Percentiles rank a stretch among this genome's conserved stretches.
phyloP scores from a whole-genome alignment of 2,329 filamentous ascomycete species.

The Penicillium sp. region DNA sequence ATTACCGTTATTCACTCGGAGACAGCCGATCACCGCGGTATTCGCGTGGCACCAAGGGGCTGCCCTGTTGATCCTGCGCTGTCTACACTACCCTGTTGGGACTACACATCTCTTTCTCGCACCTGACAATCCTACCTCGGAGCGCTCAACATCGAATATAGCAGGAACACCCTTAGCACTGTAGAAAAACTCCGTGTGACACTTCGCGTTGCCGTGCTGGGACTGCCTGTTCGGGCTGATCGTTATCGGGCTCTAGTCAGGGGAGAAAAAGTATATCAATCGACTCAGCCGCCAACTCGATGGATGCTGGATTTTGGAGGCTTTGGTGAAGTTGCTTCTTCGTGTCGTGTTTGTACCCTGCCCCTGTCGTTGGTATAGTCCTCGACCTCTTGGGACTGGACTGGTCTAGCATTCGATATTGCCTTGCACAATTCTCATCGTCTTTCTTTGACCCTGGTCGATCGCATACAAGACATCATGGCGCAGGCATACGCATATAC shows the following conservation, averaged over 20 bases:
- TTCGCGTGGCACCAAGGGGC: not conserved
- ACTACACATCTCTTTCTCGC: not conserved
- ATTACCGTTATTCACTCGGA: conserved; percentile 21
- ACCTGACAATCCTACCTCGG: not conserved
- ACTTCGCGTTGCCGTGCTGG: not conserved
- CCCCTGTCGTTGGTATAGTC: no score
- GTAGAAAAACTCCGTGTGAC: not conserved
- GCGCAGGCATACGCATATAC: conserved; percentile 27
- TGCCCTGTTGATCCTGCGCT: conserved; percentile 1
- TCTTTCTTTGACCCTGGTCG: not conserved
- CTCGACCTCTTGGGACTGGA: not conserved
- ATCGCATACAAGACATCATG: conserved; percentile 1
- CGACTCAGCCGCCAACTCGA: not conserved
- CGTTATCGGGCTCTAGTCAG: not conserved
- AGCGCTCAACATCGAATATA: conserved; percentile 6
- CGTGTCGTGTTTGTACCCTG: not conserved
- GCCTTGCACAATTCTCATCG: not conserved
- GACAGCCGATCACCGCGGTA: conserved; percentile 24
- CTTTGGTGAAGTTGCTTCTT: not conserved
- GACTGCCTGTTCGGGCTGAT: not conserved
- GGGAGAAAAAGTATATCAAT: conserved; percentile 1
- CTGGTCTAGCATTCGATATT: not conserved
- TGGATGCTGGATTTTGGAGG: not conserved
- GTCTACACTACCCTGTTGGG: not conserved
- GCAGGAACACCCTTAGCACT: conserved; percentile 12